phyloP scores from a whole-genome alignment of 2,329 filamentous ascomycete genomes.

The Lizonia empirigonia region DNA sequence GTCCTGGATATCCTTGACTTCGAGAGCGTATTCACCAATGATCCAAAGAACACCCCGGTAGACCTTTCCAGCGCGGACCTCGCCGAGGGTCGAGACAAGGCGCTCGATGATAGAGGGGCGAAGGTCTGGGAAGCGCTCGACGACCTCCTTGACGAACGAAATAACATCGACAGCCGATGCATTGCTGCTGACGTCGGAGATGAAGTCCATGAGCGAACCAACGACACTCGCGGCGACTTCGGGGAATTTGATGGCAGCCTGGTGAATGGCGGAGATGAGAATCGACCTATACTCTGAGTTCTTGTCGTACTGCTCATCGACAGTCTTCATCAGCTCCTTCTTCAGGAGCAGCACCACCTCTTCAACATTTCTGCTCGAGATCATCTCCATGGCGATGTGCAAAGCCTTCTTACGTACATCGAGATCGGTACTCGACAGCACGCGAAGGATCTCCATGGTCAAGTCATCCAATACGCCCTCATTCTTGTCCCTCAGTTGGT shows the following conservation, averaged over 20 bases:
- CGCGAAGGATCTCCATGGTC: slow-evolving; percentile 95
- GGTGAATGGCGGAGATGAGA: slow-evolving; percentile 95
- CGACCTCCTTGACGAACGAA: slow-evolving; percentile 97
- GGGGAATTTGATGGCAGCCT: slow-evolving; percentile 98
- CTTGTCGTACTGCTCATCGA: slow-evolving; percentile 98
- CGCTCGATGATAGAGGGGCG: slow-evolving; percentile 85
- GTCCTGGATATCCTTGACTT: slow-evolving; percentile 91
- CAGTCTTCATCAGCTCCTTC: slow-evolving; percentile 96
- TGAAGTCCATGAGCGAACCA: slow-evolving; percentile 97
- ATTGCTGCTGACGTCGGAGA: slow-evolving; percentile 98
- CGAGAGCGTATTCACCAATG: slow-evolving; percentile 93
- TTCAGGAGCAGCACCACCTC: slow-evolving; percentile 95
- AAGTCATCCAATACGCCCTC: slow-evolving; percentile 91
- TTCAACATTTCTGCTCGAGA: slow-evolving; percentile 97
- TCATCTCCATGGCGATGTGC: slow-evolving; percentile 91
- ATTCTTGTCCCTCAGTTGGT: slow-evolving; percentile 83
- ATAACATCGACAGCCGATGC: slow-evolving; percentile 97
- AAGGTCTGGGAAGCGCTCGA: slow-evolving; percentile 94
- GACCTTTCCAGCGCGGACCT: slow-evolving; percentile 95
- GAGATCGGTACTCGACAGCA: slow-evolving; percentile 92
- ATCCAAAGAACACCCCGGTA: slow-evolving; percentile 98
- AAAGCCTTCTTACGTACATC: slow-evolving; percentile 94
- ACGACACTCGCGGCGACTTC: slow-evolving; percentile 97
- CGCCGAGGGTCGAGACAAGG: slow-evolving; percentile 85
- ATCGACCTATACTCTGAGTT: slow-evolving; percentile 68